Percentiles rank a stretch among this genome's conserved stretches.
These are phyloP conservation scores for Lentinula aciculospora DNA, from an alignment of 768 basidiomycete species.

Conservation along the genomic window DNA sequence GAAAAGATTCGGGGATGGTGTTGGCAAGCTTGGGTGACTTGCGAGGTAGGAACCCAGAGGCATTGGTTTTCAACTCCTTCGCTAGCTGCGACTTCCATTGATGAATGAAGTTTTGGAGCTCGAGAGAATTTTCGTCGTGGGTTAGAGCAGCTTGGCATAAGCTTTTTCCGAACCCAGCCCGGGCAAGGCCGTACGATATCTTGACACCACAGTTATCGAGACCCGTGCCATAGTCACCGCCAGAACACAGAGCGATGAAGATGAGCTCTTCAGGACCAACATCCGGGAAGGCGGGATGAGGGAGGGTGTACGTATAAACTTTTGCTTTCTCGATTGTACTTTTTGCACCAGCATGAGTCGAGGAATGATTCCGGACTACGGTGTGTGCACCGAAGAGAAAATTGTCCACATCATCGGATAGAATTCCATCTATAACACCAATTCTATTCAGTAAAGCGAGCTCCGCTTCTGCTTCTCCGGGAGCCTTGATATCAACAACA, in stretches of 20 bases:
- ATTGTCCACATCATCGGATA: constrained; percentile 92
- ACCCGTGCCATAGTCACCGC: constrained; percentile 84
- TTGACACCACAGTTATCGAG: constrained; percentile 61
- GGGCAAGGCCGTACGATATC: constrained; percentile 74
- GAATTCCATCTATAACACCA: constrained; percentile 80
- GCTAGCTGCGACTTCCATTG: constrained; percentile 60
- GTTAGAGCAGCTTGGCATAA: constrained; percentile 37
- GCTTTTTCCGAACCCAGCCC: constrained; percentile 74
- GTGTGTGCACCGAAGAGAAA: constrained; percentile 83
- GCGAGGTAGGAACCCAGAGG: constrained; percentile 52
- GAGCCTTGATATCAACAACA: constrained; percentile 20
- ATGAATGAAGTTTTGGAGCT: constrained; percentile 47
- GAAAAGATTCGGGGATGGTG: constrained; percentile 61
- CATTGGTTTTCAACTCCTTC: constrained; percentile 65
- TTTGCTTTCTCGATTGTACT: constrained; percentile 75
- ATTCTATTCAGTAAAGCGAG: constrained; percentile 74
- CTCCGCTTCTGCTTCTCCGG: constrained; percentile 84
- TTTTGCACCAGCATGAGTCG: constrained; percentile 61
- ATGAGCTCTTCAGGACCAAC: constrained; percentile 62
- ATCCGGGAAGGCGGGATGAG: constrained; percentile 36
- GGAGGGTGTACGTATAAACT: constrained; percentile 36
- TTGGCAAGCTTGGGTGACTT: constrained; percentile 65
- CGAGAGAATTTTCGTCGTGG: constrained; percentile 41
- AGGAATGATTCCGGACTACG: constrained; percentile 77
- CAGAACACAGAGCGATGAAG: constrained; percentile 79